Evolutionary conservation across 2,329 filamentous ascomycete species (phyloP), one percentile per base, ranked within the genome.

Genomic region (Emmonsiellopsis sp.): DNA sequence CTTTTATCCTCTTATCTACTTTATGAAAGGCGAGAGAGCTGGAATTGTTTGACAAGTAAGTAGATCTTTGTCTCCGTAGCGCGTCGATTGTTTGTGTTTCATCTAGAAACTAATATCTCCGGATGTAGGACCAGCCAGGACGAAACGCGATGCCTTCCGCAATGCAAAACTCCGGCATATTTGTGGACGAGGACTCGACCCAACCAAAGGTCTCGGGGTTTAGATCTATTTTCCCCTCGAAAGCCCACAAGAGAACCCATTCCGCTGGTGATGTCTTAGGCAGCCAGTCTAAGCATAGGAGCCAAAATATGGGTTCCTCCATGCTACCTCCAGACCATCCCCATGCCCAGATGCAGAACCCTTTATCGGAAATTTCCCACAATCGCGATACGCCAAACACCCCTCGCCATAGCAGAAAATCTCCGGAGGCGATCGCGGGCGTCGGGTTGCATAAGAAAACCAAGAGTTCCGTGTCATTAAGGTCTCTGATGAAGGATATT

Each of bases 171-270:
- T 63, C 66, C 10, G 57, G 62, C 50, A 70, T 70, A 54, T 71
- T 72, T 58, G 67, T 70, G 48, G 68, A 72, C 58, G 63, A 67
- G 49, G 64, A 62, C 55, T 65, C 64, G 53, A 56, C 60, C 15
- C 63, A 65, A 9, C 62, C 65, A 41, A 71, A 67, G 54, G 68
- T 77, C 7, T 75, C 74, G 38, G 70, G 76, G 43, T 69, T 83
- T 56, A 77, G 76, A 62, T 77, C 78, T 16, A 74, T 82, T 53
- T 75, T 82, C 59, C 70, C 72, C 16, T 68, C 77, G 50, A 79
- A 75, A 63, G 65, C 66, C 54, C 73, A 79, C 61, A 76, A 73
- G 59, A 73, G 75, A 50, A 73, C 74, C 55, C 72, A 73, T 44
- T 76, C 73, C 26, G 70, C 69, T 10, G 67, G 67, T 51, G 63